Conservation (phyloP, 73 alveolate species). For the Blepharisma japonicum region DNA sequence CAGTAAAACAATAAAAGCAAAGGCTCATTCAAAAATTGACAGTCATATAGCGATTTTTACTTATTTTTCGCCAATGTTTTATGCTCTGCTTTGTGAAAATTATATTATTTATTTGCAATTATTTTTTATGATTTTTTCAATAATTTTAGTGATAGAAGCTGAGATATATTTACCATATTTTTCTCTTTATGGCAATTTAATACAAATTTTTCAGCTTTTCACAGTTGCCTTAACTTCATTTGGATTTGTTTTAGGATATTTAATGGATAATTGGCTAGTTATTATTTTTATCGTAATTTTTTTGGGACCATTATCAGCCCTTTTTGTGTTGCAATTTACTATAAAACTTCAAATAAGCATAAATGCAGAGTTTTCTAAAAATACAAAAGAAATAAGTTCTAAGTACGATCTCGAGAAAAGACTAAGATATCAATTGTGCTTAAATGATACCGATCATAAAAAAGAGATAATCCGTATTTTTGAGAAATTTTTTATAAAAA, state of each 20-base stretch:
- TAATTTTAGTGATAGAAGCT: neutral
- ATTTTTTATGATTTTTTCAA: neutral
- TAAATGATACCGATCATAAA: neutral
- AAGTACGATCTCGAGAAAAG: neutral
- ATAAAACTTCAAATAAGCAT: neutral
- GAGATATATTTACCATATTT: neutral
- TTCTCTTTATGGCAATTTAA: neutral
- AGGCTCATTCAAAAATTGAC: neutral
- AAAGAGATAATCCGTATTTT: neutral
- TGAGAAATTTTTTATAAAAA: neutral
- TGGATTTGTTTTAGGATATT: neutral
- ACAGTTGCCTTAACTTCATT: neutral
- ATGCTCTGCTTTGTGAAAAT: neutral
- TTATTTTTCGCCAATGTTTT: neutral
- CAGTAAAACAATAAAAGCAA: neutral
- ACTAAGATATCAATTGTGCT: neutral
- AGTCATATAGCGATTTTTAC: neutral
- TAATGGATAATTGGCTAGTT: neutral
- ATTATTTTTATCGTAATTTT: neutral
- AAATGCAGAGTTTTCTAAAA: too few species aligned
- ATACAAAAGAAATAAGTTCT: too few species aligned
- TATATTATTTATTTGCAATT: neutral
- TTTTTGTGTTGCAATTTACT: neutral
- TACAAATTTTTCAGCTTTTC: neutral
- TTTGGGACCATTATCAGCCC: neutral